Conservation (phyloP, 768 basidiomycete species). For the Saitozyma sp. region DNA sequence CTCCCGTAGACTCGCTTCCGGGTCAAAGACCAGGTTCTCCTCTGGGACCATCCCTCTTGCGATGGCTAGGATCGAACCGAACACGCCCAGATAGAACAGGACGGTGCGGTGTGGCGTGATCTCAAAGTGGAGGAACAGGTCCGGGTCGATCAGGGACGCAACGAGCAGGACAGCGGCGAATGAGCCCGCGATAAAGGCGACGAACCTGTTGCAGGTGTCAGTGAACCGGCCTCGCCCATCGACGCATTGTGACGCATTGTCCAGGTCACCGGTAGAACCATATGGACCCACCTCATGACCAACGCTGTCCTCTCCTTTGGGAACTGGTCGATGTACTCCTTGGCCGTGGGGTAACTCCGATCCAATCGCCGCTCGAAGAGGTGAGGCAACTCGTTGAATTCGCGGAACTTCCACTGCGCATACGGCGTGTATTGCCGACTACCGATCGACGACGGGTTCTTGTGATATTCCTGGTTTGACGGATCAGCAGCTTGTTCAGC, state of each 20-base stretch:
- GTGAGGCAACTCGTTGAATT: conserved; percentile 97
- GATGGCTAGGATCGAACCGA: conserved; percentile 82
- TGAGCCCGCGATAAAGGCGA: conserved; percentile 93
- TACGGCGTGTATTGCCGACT: conserved; percentile 89
- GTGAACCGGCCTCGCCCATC: too few relatives aligned
- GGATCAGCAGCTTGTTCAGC: background rate
- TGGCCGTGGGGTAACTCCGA: conserved; percentile 83
- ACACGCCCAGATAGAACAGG: conserved; percentile 85
- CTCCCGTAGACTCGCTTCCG: conserved; percentile 86
- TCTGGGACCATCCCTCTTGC: conserved; percentile 95
- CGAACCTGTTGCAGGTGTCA: conserved; percentile 63
- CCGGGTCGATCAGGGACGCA: conserved; percentile 88
- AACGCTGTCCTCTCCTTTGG: conserved; percentile 91
- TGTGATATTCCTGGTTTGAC: conserved; percentile 83
- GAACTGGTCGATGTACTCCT: conserved; percentile 96
- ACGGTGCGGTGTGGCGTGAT: conserved; percentile 90
- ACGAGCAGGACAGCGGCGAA: conserved; percentile 93
- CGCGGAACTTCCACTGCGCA: conserved; percentile 97
- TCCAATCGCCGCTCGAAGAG: conserved; percentile 82
- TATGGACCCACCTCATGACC: conserved; percentile 71
- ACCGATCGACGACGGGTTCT: conserved; percentile 93
- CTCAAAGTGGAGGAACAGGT: conserved; percentile 89
- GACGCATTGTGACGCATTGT: too few relatives aligned
- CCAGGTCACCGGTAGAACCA: background rate
- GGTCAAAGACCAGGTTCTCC: conserved; percentile 89